Percentiles rank a stretch among this genome's conserved stretches.
Conservation (phyloP, 176 grass and related monocot species). For the Cenchrus americanus region DNA sequence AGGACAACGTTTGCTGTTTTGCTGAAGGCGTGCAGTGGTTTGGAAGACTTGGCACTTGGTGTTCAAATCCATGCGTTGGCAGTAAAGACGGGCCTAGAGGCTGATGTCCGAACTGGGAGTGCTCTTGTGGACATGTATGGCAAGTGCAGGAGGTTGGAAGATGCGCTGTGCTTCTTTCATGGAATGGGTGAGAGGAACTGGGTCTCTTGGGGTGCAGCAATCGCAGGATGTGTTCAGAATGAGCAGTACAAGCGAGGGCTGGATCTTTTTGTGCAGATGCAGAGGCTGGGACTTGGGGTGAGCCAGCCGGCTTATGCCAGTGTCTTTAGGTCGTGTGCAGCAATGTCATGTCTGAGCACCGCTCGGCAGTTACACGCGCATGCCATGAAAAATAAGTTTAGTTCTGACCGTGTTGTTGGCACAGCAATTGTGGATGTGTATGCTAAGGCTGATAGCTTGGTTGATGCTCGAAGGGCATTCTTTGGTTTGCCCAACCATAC, state of each 20-base stretch:
- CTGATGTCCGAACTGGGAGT: slow-evolving; percentile 58
- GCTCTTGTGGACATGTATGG: slow-evolving; percentile 86
- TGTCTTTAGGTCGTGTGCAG: slow-evolving; percentile 70
- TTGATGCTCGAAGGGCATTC: slow-evolving; percentile 71
- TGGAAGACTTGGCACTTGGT: slow-evolving; percentile 54
- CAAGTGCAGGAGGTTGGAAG: slow-evolving; percentile 68
- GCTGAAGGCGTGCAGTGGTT: slow-evolving; percentile 66
- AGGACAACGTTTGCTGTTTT: slow-evolving; percentile 57
- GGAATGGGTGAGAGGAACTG: slow-evolving; percentile 78
- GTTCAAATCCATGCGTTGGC: slow-evolving; percentile 59
- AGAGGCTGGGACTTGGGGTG: slow-evolving; percentile 59
- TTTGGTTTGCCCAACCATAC: slow-evolving; percentile 58
- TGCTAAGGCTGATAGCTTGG: slow-evolving; percentile 63
- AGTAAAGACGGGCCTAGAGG: slow-evolving; percentile 60
- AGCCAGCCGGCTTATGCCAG: slow-evolving; percentile 83
- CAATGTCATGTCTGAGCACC: slow-evolving; percentile 45
- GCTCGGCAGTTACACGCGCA: slow-evolving; percentile 76
- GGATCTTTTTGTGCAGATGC: slow-evolving; percentile 80
- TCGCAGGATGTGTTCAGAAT: slow-evolving; percentile 70
- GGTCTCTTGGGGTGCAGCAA: slow-evolving; percentile 72
- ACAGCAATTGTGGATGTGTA: slow-evolving; percentile 90
- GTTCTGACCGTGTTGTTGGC: slow-evolving; percentile 66
- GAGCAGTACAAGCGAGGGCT: slow-evolving; percentile 48
- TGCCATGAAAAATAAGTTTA: slow-evolving; percentile 77
- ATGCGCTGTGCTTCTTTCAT: slow-evolving; percentile 60